Evolutionary conservation across 495 filamentous ascomycete species (phyloP).

Genomic region (Penicillium psychrofluorescens): DNA sequence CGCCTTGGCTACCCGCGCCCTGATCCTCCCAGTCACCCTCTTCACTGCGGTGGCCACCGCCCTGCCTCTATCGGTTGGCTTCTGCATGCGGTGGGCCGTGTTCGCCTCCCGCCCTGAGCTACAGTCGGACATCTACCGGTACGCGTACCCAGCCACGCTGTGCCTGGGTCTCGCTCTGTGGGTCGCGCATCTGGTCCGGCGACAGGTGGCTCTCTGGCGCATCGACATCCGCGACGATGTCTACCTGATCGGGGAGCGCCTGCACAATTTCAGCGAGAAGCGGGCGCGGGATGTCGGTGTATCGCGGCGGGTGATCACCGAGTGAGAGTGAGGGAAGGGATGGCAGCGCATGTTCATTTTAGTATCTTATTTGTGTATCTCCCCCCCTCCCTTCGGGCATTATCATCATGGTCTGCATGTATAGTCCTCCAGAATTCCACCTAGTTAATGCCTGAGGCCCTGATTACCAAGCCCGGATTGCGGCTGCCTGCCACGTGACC

Average conservation of each 20-base stretch:
- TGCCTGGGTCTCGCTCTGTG: conserved; percentile 37
- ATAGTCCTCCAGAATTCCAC: not conserved
- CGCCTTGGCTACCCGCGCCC: conserved; percentile 67
- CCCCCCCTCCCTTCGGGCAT: too few relatives aligned
- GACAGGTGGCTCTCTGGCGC: conserved; percentile 66
- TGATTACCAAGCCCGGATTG: conserved; percentile 11
- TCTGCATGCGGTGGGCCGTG: conserved; percentile 33
- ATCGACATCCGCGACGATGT: conserved; percentile 85
- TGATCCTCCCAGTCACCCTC: conserved; percentile 65
- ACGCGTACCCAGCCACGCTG: conserved; percentile 59
- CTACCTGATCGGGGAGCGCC: conserved; percentile 85
- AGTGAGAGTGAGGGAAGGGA: conserved; percentile 19
- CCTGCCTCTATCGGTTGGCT: conserved; percentile 48
- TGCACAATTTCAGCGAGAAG: conserved; percentile 84
- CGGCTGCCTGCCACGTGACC: conserved; percentile 36
- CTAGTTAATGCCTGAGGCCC: conserved; percentile 4
- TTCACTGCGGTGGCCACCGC: conserved; percentile 52
- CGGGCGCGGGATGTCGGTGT: conserved; percentile 35
- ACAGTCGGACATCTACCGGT: conserved; percentile 57
- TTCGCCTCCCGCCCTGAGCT: conserved; percentile 35
- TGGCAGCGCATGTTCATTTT: not conserved
- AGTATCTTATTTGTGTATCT: conserved; percentile 1
- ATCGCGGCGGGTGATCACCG: conserved; percentile 31
- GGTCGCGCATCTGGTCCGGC: conserved; percentile 33
- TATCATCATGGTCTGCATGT: not conserved